Evolutionary conservation across 495 filamentous ascomycete genomes (phyloP), one percentile per base, ranked within the genome.

Genomic region (Lophium mytilinum): DNA sequence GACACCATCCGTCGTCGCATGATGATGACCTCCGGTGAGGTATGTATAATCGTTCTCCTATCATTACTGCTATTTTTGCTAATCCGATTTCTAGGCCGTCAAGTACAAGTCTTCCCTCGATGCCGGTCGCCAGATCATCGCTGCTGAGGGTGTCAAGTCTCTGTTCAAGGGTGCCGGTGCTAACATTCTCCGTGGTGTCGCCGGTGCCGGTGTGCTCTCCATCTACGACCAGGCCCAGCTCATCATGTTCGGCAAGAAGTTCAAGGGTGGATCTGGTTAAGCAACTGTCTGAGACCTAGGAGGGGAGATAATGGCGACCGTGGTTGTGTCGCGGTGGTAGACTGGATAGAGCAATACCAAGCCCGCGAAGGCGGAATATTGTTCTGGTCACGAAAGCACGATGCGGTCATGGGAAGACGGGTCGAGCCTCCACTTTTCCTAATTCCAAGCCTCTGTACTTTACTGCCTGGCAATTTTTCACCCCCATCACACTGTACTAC

Each of bases 161-260:
- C 90, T 98, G 76, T 98, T 98, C 89, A 98, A 98, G 88, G 93
- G 93, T 89, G 93, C 93, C 71, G 93, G 94, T 88, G 93, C 93
- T 79, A 98, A 98, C 86, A 98, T 98, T 76, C 94, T 98, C 80
- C 93, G 93, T 95, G 93, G 93, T 96, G 93, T 98, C 70, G 93
- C 93, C 72, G 93, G 93, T 90, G 93, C 93, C 79, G 93, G 93
- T 97, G 93, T 98, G 75, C 83, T 98, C 72, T 98, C 93, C 72
- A 95, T 98, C 88, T 98, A 98, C 78, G 93, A 98, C 76, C 93
- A 97, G 82, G 88, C 85, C 74, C 93, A 98, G 86, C 82, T 98
- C 71, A 76, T 98, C 73, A 80, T 98, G 77, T 96, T 98, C 88
- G 93, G 93, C 73, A 96, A 98, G 89, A 86, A 89, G 80, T 98